phyloP scores from a whole-genome alignment of 2,329 filamentous ascomycete genomes.

The Scolecobasidium constrictum region DNA sequence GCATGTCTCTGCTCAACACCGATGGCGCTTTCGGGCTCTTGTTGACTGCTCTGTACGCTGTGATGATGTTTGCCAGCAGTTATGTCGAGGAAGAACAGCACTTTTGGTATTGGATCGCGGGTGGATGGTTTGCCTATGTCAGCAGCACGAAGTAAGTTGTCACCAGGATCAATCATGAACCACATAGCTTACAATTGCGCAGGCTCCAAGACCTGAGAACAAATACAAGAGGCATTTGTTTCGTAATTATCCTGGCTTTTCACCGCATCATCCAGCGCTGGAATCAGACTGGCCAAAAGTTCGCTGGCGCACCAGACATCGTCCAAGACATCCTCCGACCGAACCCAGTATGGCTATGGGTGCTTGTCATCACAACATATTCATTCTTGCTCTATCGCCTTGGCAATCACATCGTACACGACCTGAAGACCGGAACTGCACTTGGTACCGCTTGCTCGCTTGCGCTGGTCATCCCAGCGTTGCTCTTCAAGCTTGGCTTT shows the following conservation, averaged over 20 bases:
- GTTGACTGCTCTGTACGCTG: constrained; percentile 46
- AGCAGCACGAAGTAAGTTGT: constrained; percentile 26
- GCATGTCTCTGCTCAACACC: constrained; percentile 38
- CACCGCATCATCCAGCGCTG: constrained; percentile 65
- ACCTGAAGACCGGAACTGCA: constrained; percentile 4
- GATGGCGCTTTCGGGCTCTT: constrained; percentile 29
- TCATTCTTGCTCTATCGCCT: constrained; percentile 33
- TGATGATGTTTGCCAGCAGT: constrained; percentile 96
- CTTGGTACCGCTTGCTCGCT: constrained; percentile 7
- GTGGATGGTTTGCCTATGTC: constrained; percentile 52
- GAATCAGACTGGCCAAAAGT: constrained; percentile 98
- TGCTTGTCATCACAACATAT: constrained; percentile 59
- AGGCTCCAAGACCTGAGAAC: not conserved
- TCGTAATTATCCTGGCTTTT: constrained; percentile 40
- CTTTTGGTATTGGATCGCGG: constrained; percentile 90
- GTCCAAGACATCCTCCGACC: constrained; percentile 58
- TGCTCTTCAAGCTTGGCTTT: constrained; percentile 84
- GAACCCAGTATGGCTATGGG: constrained; percentile 62
- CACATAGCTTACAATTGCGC: not conserved
- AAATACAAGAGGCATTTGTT: not conserved
- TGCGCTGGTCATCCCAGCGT: constrained; percentile 23
- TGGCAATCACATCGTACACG: constrained; percentile 16
- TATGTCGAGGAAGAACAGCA: constrained; percentile 98
- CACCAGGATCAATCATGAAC: not conserved
- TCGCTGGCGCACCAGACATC: constrained; percentile 81